Evolutionary conservation across 305 asterid genomes (phyloP), one percentile per base, ranked within the genome.

Genomic region (Solanum aculeatissimum): DNA sequence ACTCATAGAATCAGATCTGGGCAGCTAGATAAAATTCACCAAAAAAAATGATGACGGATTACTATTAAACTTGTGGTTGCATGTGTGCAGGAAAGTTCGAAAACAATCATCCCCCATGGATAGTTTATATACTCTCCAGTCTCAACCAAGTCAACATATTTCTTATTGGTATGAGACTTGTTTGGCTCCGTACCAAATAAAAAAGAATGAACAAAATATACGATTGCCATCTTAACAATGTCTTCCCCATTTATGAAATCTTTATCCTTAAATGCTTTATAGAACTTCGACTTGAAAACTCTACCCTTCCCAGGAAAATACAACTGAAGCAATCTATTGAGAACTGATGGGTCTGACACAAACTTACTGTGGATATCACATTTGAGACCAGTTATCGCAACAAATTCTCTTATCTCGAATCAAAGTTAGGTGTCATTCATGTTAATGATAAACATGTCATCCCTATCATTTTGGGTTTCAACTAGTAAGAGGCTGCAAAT

Each of bases 311-410:
- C 0, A 7, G 2, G 8, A 5, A 40, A 7, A 8, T 40, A 40
- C 9, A 40, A 8, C 43, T 40, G 9, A 7, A 40, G 8, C 10
- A 8, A 7, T 2, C 18, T 51, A 13, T 14, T 51, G 7, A n/a
- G n/a, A 13, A 51, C 6, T 5, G 19, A 14, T 7, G n/a, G 0
- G 6, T 15, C 57, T 0, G 19, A 6, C 2, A 51, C 43, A 51
- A 15, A 51, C 1, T 0, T 0, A 51, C 0, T 14, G 6, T 16
- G 3, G 1, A 6, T 1, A 1, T 9, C 9, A 15, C 19, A 6
- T 6, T 51, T 51, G 18, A 51, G n/a, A 6, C 1, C n/a, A 51
- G 3, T 15, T 4, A 51, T 7, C 0, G 0, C 9, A 14, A 1
- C 3, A 0, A 6, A 15, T 51, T 0, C n/a, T 51, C 6, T 40